Base-by-base conservation (phyloP, 805 yeast species). In the Hanseniaspora mollemarum region DNA sequence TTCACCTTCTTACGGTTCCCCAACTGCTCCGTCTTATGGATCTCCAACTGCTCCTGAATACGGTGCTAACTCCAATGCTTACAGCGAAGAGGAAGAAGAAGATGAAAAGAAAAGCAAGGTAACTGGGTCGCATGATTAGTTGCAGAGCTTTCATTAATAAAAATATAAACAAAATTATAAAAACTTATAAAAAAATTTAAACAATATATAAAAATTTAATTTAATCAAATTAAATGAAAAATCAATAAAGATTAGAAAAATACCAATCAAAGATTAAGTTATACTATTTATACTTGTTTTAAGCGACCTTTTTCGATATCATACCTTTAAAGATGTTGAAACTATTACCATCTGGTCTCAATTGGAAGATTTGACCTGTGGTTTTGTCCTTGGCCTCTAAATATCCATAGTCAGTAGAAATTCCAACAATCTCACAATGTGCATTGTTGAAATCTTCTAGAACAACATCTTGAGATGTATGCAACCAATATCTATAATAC, bases 331-430 rank as follows among this genome's bases (percentile, higher is more conserved):
- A 83, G 73, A 92, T 88, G 63, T 92, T 97, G 60, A 92, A 92
- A 2, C 96, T 86, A 62, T 92, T 92, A 0, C 99, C 98, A 65
- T 92, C 98, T 0, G 99, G 97, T 63, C 88, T 96, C 43, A 92
- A 67, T 57, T 86, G 82, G 56, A 74, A 80, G 4, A 60, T 68
- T 38, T 69, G 72, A 0, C 86, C 84, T 1, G 81, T 77, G 15
- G 69, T 68, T 12, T 57, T 60, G 21, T 73, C 73, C 54, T 77
- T 80, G 2, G 85, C 98, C 13, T 80, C 65, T 53, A 92, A 67
- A 67, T 88, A 69, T 0, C 98, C 99, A 65, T 81, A 83, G 51
- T 87, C 95, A 1, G 72, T 69, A 0, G 94, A 81, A 41, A 92
- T 88, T 1, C 98, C 98, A 37, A 72, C 67, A 44, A 92, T 78